A percentile compares a stretch with the other conserved stretches of the same genome.
Evolutionary conservation across 495 filamentous ascomycete species (phyloP).

Genomic region (Bathelium albidoporum): DNA sequence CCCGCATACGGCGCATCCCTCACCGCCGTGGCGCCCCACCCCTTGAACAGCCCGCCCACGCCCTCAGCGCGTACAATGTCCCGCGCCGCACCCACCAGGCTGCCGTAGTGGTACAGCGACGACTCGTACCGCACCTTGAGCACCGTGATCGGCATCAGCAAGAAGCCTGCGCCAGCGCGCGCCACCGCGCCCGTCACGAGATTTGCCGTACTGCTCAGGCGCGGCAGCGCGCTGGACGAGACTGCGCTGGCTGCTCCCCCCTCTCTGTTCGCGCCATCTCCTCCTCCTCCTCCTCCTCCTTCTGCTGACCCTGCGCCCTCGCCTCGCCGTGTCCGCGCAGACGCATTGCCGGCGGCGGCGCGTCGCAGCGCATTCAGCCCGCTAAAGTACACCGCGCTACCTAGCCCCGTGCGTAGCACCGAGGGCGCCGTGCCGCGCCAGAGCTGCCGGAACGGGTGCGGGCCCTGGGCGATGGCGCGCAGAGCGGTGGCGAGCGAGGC

Average conservation of each 20-base stretch:
- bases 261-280: neutral
- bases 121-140: conserved; percentile 95
- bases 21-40: conserved; percentile 87
- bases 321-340: neutral
- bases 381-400: conserved; percentile 90
- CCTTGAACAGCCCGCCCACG: conserved; percentile 75
- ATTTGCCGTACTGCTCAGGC: conserved; percentile 77
- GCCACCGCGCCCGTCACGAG: conserved; percentile 74
- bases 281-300: neutral
- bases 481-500: conserved; percentile 59
- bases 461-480: conserved; percentile 53
- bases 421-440: conserved; percentile 94
- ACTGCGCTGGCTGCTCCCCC: conserved; percentile 6
- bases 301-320: neutral
- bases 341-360: conserved; percentile 29
- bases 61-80: conserved; percentile 72
- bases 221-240: conserved; percentile 67
- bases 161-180: conserved; percentile 70
- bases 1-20: conserved; percentile 94
- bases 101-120: conserved; percentile 72
- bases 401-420: conserved; percentile 82
- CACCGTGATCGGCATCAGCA: conserved; percentile 94
- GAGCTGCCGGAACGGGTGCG: conserved; percentile 57
- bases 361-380: conserved; percentile 73
- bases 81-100: conserved; percentile 55